Evolutionary conservation across 176 grass and related monocot species (phyloP).

Genomic region (Phyllostachys edulis): DNA sequence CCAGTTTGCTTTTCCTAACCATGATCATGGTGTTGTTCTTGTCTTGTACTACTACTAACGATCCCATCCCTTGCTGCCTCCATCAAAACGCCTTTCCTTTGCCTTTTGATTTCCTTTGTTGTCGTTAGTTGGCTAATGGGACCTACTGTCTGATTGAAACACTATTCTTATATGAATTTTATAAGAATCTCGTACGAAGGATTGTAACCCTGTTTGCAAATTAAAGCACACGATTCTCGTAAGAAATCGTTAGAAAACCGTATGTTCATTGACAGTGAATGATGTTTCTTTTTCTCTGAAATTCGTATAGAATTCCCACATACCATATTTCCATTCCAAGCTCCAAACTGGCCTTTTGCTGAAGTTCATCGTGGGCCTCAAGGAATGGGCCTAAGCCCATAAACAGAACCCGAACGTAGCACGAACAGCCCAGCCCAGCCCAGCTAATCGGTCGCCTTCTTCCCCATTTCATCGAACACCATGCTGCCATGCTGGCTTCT

Average conservation of each 20-base stretch:
- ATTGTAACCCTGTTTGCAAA: too few species aligned
- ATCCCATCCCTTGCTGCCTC: not conserved
- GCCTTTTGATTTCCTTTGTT: not conserved
- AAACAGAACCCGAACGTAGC: not conserved
- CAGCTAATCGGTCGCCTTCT: not conserved
- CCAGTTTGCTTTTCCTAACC: conserved; percentile 19
- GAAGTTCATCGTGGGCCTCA: too few species aligned
- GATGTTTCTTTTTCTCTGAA: too few species aligned
- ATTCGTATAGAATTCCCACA: too few species aligned
- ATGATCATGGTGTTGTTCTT: conserved; percentile 22
- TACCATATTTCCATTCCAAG: too few species aligned
- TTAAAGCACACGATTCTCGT: too few species aligned
- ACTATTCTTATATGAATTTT: too few species aligned
- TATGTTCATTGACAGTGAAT: too few species aligned
- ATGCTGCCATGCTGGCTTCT: too few species aligned
- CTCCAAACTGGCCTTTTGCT: not conserved
- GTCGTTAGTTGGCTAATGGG: not conserved
- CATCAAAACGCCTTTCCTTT: not conserved
- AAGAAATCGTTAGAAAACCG: too few species aligned
- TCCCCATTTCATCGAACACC: not conserved
- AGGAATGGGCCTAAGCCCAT: not conserved
- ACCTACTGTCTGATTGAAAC: too few species aligned
- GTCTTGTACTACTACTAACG: not conserved
- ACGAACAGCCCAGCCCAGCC: not conserved
- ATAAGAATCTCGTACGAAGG: too few species aligned